A percentile compares a stretch with the other conserved stretches of the same genome.
These are phyloP conservation scores for Colletotrichum nymphaeae DNA, from an alignment of 2,329 filamentous ascomycete species.

Conservation along the genomic window DNA sequence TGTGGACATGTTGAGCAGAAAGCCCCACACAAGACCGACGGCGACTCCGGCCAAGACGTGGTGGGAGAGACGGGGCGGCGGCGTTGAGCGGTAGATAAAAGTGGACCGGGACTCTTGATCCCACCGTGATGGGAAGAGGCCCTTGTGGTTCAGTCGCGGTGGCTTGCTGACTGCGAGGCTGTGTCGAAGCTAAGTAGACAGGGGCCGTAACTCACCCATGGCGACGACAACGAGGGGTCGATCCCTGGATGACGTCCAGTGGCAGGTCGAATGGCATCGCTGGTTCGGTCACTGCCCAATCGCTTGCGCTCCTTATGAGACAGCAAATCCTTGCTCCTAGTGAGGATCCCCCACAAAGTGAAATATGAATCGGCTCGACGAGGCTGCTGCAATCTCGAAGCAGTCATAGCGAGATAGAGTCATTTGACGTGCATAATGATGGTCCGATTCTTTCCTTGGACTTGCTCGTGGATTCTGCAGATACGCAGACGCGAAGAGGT, in stretches of 20 bases:
- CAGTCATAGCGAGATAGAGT: constrained; percentile 6
- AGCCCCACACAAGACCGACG: constrained; percentile 32
- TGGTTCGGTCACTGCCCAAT: constrained; percentile 36
- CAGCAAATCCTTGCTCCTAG: constrained; percentile 24
- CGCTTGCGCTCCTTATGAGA: constrained; percentile 34
- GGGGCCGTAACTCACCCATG: constrained; percentile 15
- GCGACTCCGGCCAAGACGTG: constrained; percentile 33
- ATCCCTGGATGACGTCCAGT: constrained; percentile 22
- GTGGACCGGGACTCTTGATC: constrained; percentile 18
- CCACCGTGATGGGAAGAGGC: constrained; percentile 22
- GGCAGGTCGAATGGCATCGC: constrained; percentile 4
- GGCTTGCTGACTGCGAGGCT: constrained; percentile 36
- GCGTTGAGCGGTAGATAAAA: constrained; percentile 32
- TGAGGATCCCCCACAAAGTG: constrained; percentile 30
- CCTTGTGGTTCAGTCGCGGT: constrained; percentile 33
- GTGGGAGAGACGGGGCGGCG: constrained; percentile 29
- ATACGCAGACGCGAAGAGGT: neutral
- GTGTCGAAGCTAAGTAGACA: constrained; percentile 32
- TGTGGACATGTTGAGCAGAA: constrained; percentile 20
- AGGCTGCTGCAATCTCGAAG: constrained; percentile 16
- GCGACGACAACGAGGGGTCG: neutral
- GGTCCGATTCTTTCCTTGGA: constrained; percentile 1
- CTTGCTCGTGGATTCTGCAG: neutral
- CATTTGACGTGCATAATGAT: constrained; percentile 16
- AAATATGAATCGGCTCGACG: constrained; percentile 11